A percentile compares a stretch with the other conserved stretches of the same genome.
Evolutionary conservation across 23 red algal species (phyloP).

Genomic region (Pyropia haitanensis): DNA sequence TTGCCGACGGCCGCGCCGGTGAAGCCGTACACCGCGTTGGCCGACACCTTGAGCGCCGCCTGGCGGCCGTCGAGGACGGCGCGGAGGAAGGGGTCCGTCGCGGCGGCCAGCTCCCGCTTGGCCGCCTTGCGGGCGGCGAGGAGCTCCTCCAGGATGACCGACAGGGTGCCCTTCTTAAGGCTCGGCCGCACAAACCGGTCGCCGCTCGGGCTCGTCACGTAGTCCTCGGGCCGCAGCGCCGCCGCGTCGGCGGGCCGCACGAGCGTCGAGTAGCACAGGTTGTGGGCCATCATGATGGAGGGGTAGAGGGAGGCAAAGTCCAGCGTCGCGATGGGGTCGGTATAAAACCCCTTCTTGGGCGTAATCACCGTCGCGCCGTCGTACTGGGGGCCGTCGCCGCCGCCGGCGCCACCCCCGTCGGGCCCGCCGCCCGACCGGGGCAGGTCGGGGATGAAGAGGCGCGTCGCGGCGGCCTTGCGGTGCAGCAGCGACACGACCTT

Average conservation of each 20-base stretch:
- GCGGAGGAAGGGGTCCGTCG: slow-evolving; percentile 76
- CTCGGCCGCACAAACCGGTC: slow-evolving; percentile 64
- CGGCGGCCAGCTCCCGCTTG: slow-evolving; percentile 76
- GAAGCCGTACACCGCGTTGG: slow-evolving; percentile 99
- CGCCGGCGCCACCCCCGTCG: slow-evolving; percentile 11
- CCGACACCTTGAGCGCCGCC: slow-evolving; percentile 95
- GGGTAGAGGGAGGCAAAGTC: slow-evolving; percentile 99
- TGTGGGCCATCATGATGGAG: slow-evolving; percentile 98
- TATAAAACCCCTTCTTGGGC: slow-evolving; percentile 70
- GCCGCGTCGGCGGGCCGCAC: slow-evolving; percentile 27
- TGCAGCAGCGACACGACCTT: slow-evolving; percentile 96
- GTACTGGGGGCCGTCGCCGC: slow-evolving; percentile 58
- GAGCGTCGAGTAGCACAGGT: slow-evolving; percentile 87
- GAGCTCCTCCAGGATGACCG: slow-evolving; percentile 87
- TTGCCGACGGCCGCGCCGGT: slow-evolving; percentile 93
- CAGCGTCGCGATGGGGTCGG: slow-evolving; percentile 82
- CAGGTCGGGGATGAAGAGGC: slow-evolving; percentile 79
- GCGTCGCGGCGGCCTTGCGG: slow-evolving; percentile 62
- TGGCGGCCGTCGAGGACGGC: slow-evolving; percentile 92
- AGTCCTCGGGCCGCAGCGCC: slow-evolving; percentile 52
- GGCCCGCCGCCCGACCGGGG: slow-evolving; percentile 4
- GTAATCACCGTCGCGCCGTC: slow-evolving; percentile 98
- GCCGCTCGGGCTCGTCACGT: slow-evolving; percentile 50
- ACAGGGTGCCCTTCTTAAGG: slow-evolving; percentile 74
- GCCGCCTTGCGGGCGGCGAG: slow-evolving; percentile 82